Evolutionary conservation across 805 yeast genomes (phyloP), one percentile per base, ranked within the genome.

Genomic region (Peterozyma toletana): DNA sequence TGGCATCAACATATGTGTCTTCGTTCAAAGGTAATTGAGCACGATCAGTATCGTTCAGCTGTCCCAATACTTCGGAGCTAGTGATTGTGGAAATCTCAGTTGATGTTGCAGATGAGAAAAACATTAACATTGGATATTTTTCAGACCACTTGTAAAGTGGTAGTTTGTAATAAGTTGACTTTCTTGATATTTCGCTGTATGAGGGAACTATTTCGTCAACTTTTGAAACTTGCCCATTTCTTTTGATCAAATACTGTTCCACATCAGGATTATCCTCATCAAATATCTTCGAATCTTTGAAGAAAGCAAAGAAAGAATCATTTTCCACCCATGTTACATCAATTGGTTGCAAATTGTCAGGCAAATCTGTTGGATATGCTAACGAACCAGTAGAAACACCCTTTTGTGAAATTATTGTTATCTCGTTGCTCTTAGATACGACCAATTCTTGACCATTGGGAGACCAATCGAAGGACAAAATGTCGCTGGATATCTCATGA

Each of bases 1-100:
- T 73, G 11, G 84, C 74, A 53, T 87, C 95, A 41, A 74, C 81
- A 38, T 75, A 81, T 1, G 81, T 66, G 2, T 69, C 80, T 9
- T 77, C 81, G 54, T 77, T 77, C 51, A 86, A 66, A 1, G 96
- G 96, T 49, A 87, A 65, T 21, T 78, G 72, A 0, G 96, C 95
- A 40, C 85, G 70, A 52, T 77, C 78, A 3, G 80, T 67, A 54
- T 89, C 96, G 51, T 83, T 84, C 3, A 73, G 59, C 9, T 80
- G 80, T 30, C 64, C 64, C 1, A 82, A 53, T 2, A 66, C 55
- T 15, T 60, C 59, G 0, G 51, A 39, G 1, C 63, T 51, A 2
- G 77, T 67, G 21, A 74, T 46, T 1, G 81, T 61, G 7, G 75
- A 61, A 13, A 85, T 54, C 43, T 86, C 96, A 2, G 85, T 70